Base-by-base conservation (phyloP, 805 yeast genomes). In the Myxozyma melibiosi region DNA sequence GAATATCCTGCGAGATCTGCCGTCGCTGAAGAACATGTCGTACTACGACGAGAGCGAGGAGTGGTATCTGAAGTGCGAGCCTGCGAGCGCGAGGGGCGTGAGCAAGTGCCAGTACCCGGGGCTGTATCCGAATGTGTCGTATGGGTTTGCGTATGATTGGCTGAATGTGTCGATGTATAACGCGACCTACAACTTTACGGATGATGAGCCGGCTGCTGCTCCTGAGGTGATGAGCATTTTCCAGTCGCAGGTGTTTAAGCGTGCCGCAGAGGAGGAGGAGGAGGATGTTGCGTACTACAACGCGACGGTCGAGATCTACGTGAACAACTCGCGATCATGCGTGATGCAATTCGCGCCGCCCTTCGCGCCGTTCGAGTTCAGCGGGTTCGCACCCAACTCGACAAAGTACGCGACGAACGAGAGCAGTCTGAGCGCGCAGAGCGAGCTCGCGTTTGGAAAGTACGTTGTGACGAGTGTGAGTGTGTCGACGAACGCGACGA, bases 1-100 rank as follows among this genome's bases (percentile, higher is more conserved):
- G 45, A 69, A 77, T 5, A 69, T 85, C 35, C 68, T 89, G 39
- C 42, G 67, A 3, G 90, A 85, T 64, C 65, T 88, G 16, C 96
- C 96, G 1, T 81, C 88, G 8, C 70, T 84, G 8, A 83, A 84
- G 65, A 63, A 60, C 3, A 54, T 68, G 1, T 30, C 47, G 63
- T 82, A 43, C 24, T 27, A n/a, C n/a, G n/a, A n/a, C n/a, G n/a
- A n/a, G n/a, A n/a, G n/a, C n/a, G n/a, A n/a, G n/a, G n/a, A n/a
- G n/a, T n/a, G n/a, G n/a, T n/a, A n/a, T n/a, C n/a, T n/a, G n/a
- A n/a, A n/a, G 42, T 55, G 64, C 42, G 18, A 44, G 33, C 41
- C 37, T 18, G 27, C 61, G 25, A 14, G 35, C 5, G 53, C 28
- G 34, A 30, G 56, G 25, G 45, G 51, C 6, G 53, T 54, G 39